Conservation (phyloP, 495 filamentous ascomycete genomes). For the Neurospora africana region DNA sequence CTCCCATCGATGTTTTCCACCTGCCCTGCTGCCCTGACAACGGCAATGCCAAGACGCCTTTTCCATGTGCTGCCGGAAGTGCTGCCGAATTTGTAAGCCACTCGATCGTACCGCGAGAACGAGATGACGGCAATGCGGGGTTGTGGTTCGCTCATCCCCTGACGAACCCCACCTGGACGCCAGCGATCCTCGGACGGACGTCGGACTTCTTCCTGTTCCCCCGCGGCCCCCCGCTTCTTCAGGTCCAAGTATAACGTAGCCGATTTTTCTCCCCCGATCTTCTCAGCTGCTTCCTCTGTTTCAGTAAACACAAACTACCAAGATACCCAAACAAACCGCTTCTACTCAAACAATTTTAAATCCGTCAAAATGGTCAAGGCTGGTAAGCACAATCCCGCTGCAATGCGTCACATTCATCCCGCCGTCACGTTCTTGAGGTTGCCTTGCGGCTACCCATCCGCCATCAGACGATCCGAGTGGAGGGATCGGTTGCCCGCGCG, state of each 20-base stretch:
- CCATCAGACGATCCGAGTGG: neutral
- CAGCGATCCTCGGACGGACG: slow-evolving; percentile 13
- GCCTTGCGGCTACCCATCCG: neutral
- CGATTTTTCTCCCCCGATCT: slow-evolving; percentile 5
- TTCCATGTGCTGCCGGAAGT: neutral
- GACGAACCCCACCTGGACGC: slow-evolving; percentile 11
- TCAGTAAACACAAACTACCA: neutral
- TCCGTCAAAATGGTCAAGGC: slow-evolving; percentile 81
- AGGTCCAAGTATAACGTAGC: neutral
- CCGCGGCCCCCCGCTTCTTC: neutral
- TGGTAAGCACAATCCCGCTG: slow-evolving; percentile 50
- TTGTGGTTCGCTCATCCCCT: neutral
- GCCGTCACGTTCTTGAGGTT: slow-evolving; percentile 10
- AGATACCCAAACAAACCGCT: slow-evolving; percentile 1
- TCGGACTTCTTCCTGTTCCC: slow-evolving; percentile 2
- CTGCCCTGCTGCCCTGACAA: neutral
- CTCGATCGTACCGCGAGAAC: neutral
- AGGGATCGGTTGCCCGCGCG: slow-evolving; percentile 2
- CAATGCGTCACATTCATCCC: slow-evolving; percentile 15
- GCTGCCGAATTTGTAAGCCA: neutral
- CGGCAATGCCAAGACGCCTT: neutral
- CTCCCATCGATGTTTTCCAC: neutral
- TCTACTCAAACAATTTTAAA: slow-evolving; percentile 7
- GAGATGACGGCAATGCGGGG: slow-evolving; percentile 17
- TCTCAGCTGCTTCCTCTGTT: neutral